phyloP scores from a whole-genome alignment of 768 basidiomycete genomes.

The Hortiboletus flavorubellus region DNA sequence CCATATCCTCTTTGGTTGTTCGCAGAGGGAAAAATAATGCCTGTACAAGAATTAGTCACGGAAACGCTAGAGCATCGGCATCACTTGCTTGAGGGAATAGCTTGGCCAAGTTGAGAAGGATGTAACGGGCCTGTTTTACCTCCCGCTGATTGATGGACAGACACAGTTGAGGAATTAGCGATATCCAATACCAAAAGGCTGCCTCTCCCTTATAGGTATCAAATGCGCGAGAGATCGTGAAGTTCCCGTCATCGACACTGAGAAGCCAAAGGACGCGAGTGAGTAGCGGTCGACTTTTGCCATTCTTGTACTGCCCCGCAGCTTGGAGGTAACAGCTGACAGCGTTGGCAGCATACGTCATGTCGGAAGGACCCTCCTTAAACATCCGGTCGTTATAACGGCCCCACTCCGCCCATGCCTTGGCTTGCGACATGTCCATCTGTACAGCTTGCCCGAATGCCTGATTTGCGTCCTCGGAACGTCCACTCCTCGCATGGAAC shows the following conservation, averaged over 20 bases:
- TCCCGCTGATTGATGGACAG: constrained; percentile 88
- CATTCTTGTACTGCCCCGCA: constrained; percentile 90
- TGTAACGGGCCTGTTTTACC: constrained; percentile 86
- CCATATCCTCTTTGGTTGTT: constrained; percentile 74
- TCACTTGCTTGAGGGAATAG: constrained; percentile 81
- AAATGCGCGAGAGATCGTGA: constrained; percentile 76
- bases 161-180: constrained; percentile 91
- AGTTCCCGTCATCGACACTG: constrained; percentile 78
- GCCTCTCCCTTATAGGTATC: constrained; percentile 96
- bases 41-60: constrained; percentile 39
- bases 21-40: constrained; percentile 94
- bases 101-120: constrained; percentile 87
- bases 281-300: constrained; percentile 88
- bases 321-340: constrained; percentile 98
- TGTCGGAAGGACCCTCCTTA: constrained; percentile 75
- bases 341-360: constrained; percentile 79
- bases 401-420: constrained; percentile 99
- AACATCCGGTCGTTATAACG: constrained; percentile 91
- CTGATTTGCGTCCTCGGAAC: constrained; percentile 84
- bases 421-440: constrained; percentile 90
- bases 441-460: constrained; percentile 96
- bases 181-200: constrained; percentile 99
- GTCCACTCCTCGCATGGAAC: constrained; percentile 88
- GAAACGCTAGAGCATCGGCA: background rate
- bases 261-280: constrained; percentile 95